Evolutionary conservation across 192 early-diverging fungal genomes (phyloP).

Genomic region (Linnemannia zychae): DNA sequence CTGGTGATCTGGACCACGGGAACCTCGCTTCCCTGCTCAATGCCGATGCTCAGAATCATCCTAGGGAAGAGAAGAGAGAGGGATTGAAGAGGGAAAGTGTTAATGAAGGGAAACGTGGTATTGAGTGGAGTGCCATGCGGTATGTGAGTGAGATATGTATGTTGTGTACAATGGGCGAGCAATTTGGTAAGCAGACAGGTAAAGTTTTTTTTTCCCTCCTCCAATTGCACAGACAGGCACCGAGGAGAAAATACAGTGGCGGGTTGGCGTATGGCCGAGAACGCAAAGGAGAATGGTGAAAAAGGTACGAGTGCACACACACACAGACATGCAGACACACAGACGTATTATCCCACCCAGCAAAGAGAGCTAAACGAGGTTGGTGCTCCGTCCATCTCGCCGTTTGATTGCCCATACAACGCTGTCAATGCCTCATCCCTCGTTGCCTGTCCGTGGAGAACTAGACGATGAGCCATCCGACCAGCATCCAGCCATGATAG

Average conservation of each 20-base stretch:
- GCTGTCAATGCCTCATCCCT: not conserved
- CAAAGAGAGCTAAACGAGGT: not conserved
- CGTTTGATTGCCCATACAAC: not conserved
- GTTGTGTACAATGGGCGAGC: not conserved
- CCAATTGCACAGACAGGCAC: not conserved
- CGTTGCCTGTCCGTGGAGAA: slow-evolving; percentile 21
- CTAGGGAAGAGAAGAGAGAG: not conserved
- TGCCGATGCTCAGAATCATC: slow-evolving; percentile 50
- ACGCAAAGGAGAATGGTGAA: not conserved
- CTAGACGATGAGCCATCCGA: not conserved
- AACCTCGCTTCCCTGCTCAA: slow-evolving; percentile 36
- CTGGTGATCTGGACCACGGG: slow-evolving; percentile 27
- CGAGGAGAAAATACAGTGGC: not conserved
- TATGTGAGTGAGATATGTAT: not conserved
- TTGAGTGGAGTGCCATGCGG: not conserved
- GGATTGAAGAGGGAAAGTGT: not conserved
- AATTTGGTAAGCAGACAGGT: slow-evolving; percentile 27
- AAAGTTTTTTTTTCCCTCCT: not conserved
- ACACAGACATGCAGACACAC: not conserved
- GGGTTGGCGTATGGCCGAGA: not conserved
- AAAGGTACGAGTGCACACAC: too few species aligned
- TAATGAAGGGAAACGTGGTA: not conserved
- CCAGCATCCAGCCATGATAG: not conserved
- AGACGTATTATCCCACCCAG: not conserved
- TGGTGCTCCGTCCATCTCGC: not conserved